A percentile compares a stretch with the other conserved stretches of the same genome.
Conservation (phyloP, 2,329 filamentous ascomycete genomes). For the Pseudocercospora fijiensis region DNA sequence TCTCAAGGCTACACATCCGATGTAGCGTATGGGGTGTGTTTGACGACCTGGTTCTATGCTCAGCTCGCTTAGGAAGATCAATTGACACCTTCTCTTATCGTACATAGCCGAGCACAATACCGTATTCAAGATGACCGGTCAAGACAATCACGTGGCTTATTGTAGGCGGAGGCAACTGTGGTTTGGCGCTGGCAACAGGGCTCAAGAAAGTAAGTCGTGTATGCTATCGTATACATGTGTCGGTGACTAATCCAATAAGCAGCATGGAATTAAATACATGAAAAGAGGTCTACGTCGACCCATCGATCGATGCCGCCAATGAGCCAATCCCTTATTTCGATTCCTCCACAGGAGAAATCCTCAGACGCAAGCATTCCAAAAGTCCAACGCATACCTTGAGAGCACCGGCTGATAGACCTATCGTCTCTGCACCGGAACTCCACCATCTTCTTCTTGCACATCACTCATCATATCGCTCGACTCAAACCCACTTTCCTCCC, state of each 20-base stretch:
- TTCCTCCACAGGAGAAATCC: conserved; percentile 12
- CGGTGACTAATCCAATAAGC: not conserved
- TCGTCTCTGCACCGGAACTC: not conserved
- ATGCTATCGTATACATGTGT: not conserved
- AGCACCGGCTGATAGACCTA: not conserved
- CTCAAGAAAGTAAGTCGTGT: conserved; percentile 11
- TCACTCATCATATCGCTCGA: not conserved
- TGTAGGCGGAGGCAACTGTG: conserved; percentile 10
- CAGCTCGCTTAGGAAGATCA: too few species aligned
- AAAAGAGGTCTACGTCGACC: conserved; percentile 12
- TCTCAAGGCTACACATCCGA: too few species aligned
- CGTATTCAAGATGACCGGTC: not conserved
- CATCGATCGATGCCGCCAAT: not conserved
- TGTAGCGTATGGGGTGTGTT: too few species aligned
- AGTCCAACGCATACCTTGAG: not conserved
- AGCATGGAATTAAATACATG: conserved; percentile 13
- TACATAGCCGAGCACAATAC: not conserved
- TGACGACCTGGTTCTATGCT: too few species aligned
- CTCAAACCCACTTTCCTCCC: not conserved
- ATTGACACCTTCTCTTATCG: too few species aligned
- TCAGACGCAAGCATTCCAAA: not conserved
- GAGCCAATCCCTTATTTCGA: conserved; percentile 17
- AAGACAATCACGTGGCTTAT: conserved; percentile 12
- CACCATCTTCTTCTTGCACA: not conserved
- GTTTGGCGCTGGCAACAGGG: conserved; percentile 12